Base-by-base conservation (phyloP, 108 stramenopile species). In the Fragilariopsis cylindrus region DNA sequence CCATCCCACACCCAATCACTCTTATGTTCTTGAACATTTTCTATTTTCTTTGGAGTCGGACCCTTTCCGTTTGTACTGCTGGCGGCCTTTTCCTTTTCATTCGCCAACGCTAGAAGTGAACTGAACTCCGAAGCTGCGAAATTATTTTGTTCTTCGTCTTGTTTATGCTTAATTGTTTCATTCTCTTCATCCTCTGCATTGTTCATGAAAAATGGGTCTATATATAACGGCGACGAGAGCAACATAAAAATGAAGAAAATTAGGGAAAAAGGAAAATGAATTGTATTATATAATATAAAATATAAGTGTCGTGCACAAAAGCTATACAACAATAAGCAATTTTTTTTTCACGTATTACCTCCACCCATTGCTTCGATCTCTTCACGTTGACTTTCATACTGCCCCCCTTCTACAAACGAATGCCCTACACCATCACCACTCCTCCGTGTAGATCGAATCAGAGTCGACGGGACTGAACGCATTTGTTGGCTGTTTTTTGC, bases 321-420 rank as follows among this genome's bases (percentile, higher is more conserved):
- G 65, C 8, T 65, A 13, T 7, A 5, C 8, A 4, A 42, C 42
- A 53, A 53, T 13, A 6, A 42, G 42, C 70, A 65, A 21, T 54
- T 52, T 39, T 4, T 76, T 15, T 76, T 15, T 46, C 60, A 44
- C 53, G 7, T 39, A 15, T 70, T 42, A 69, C 73, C 78, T 49
- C 79, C 79, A 11, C 79, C 79, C 69, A 80, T 71, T 1, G 79
- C 69, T 57, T 80, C 74, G n/a, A 80, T 57, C 54, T 79, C 78
- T 8, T 13, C 11, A 1, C 39, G 40, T 7, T 7, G 48, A 68
- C 50, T 44, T 16, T 68, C 49, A 19, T 63, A 63, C n/a, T 30
- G 43, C 19, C 46, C 62, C 42, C 43, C 62, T 63, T 63, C 62
- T 4, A 63, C 62, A 63, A n/a, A 63, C 3, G 62, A 43, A 44